These are phyloP conservation scores for Diaporthe helianthi DNA, from an alignment of 2,329 filamentous ascomycete species.

Conservation along the genomic window DNA sequence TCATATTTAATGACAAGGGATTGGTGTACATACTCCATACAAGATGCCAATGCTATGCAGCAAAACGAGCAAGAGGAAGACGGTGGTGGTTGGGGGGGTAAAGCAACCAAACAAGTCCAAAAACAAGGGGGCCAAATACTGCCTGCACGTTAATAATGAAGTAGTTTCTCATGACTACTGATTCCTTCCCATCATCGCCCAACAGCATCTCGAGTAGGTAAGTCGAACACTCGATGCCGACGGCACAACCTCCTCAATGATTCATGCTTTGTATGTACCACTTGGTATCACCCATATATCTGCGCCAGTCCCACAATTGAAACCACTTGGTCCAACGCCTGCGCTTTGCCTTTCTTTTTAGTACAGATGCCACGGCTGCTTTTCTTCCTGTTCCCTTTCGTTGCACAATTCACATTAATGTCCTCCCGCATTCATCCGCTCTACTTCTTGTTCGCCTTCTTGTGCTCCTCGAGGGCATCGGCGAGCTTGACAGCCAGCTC, in stretches of 20 bases:
- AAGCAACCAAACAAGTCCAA: constrained; percentile 8
- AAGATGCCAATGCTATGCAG: constrained; percentile 33
- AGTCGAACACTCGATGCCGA: neutral
- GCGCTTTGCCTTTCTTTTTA: constrained; percentile 7
- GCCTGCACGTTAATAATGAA: neutral
- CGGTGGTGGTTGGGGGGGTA: neutral
- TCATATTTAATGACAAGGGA: neutral
- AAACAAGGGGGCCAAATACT: neutral
- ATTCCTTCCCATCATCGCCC: neutral
- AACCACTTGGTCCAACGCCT: constrained; percentile 33
- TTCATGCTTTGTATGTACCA: constrained; percentile 29
- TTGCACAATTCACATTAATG: neutral
- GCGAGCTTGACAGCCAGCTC: constrained; percentile 63
- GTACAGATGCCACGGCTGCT: constrained; percentile 14
- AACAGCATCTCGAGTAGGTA: neutral
- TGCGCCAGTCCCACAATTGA: constrained; percentile 21
- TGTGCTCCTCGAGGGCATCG: constrained; percentile 58
- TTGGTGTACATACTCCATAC: constrained; percentile 27
- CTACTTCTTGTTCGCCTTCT: constrained; percentile 62
- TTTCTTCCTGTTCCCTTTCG: neutral
- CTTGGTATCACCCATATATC: constrained; percentile 28
- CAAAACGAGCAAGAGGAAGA: constrained; percentile 14
- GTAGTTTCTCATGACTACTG: constrained; percentile 1
- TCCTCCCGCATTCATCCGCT: neutral
- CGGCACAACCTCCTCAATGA: constrained; percentile 9